Evolutionary conservation across 208 protist species (phyloP).

Genomic region (Angomonas desouzai): DNA sequence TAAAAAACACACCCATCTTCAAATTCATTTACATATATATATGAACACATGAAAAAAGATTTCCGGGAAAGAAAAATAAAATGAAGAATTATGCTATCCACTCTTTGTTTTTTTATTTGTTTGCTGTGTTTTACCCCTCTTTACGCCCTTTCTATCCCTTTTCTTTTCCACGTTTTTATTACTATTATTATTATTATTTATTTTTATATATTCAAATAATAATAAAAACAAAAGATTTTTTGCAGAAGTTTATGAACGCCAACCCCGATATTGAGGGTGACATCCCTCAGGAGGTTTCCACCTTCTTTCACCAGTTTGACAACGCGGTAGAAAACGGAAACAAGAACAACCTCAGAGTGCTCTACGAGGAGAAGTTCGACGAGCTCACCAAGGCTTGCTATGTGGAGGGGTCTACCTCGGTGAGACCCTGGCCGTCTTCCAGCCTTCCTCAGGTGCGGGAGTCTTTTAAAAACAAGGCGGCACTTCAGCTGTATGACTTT

Average conservation of each 20-base stretch:
- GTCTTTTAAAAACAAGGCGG: constrained; percentile 52
- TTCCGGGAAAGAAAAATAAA: too few species aligned
- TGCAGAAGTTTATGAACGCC: constrained; percentile 78
- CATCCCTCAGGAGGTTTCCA: constrained; percentile 73
- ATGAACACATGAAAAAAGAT: too few species aligned
- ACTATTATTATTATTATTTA: constrained; percentile 3
- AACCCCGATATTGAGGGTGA: constrained; percentile 90
- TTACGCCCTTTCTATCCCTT: background rate
- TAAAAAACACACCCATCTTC: too few species aligned
- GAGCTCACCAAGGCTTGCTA: constrained; percentile 72
- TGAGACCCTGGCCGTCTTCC: constrained; percentile 72
- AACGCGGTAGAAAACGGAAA: constrained; percentile 69
- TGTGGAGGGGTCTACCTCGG: constrained; percentile 54
- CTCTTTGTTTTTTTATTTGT: background rate
- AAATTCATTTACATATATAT: too few species aligned
- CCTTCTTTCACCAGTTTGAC: constrained; percentile 72
- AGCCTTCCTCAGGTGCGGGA: constrained; percentile 56
- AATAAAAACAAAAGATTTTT: constrained; percentile 17
- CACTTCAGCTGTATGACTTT: constrained; percentile 82
- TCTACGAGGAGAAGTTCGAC: constrained; percentile 83
- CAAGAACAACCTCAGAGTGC: constrained; percentile 52
- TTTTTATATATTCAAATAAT: constrained; percentile 9
- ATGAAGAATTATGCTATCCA: too few species aligned
- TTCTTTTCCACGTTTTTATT: constrained; percentile 7
- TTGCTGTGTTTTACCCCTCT: background rate